Base-by-base conservation (phyloP, 768 basidiomycete genomes). In the Lepiota venenata region DNA sequence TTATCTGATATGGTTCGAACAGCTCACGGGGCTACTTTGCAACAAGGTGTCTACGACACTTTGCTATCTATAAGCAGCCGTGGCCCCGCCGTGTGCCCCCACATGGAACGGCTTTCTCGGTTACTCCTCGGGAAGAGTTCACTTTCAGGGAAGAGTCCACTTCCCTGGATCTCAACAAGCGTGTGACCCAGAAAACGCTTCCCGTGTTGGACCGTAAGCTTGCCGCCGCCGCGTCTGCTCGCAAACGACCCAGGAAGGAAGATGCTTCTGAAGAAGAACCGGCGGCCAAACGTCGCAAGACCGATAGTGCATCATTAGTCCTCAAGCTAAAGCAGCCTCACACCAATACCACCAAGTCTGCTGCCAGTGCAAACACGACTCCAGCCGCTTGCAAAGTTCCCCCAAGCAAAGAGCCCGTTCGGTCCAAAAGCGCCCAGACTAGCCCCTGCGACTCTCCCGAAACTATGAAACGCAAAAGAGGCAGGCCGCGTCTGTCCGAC, bases 11-110 rank as follows among this genome's bases (percentile, higher is more conserved):
- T 35, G 27, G 22, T 45, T 25, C 25, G 41, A 43, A 15, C 14
- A n/a, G 29, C 47, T 42, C 41, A 47, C 44, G 42, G 25, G 25
- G n/a, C 5, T 40, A 18, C 47, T 49, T n/a, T 2, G 16, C 51
- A 27, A 45, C 41, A 91, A n/a, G 89, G 55, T 92, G 90, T 65
- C 76, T 91, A 68, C 85, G 90, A 16, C 90, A 92, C 66, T 80
- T 75, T 61, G 88, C 86, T 10, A 92, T 92, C 54, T 92, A 91
- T 68, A 77, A 76, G 1, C 74, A 78, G 50, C 67, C 78, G 2
- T 92, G 90, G 90, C 90, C 90, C 18, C 72, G 75, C 46, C 85
- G 90, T 50, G 62, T 81, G 14, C 71, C 79, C 37, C 70, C 75
- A 35, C 78, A 78, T 45, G 79, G 81, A 14, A 63, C 70, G 4